Base-by-base conservation (phyloP, 176 grass and related monocot genomes). In the Phoenix roebelenii region DNA sequence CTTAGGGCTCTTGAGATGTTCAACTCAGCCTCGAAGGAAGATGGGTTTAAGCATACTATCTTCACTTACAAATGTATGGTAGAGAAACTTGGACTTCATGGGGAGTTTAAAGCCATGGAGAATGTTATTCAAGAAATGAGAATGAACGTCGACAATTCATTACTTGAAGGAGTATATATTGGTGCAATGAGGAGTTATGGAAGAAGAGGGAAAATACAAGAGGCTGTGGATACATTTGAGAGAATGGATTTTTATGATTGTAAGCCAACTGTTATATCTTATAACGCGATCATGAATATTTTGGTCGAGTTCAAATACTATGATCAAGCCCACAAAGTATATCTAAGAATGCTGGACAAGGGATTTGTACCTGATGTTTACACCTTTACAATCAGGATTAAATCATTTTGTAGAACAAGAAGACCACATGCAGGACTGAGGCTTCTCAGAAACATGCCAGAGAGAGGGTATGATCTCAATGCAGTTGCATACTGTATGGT, bases 241-340 rank as follows among this genome's bases (percentile, higher is more conserved):
- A 82, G 86, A 73, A 96, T 96, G 86, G 82, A 89, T 66, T 69
- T 96, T 63, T 96, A 82, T 50, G 65, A 73, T 54, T 90, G 92
- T 51, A 77, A 82, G 54, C 83, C 79, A n/a, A 60, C 75, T 22
- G 77, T 88, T 22, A 15, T 82, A 54, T 79, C 91, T 65, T 90
- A 95, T 57, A 95, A 85, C 60, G 68, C 84, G 25, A 87, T 96
- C 51, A 96, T 96, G 91, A 88, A 87, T 26, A 68, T 82, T 7
- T 85, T 96, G 17, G 80, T 96, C 28, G 55, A 85, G 51, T 73
- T 76, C 74, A 65, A 64, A 44, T 83, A 90, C 76, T 89, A 84
- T 26, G 80, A 96, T 74, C 91, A 96, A 71, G 86, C 86, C 5
- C 91, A 96, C 78, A 96, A 96, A 72, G 83, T 96, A 57, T 96